Percentiles rank a stretch among this genome's conserved stretches.
phyloP scores from a whole-genome alignment of 2,329 filamentous ascomycete genomes.

The Drechslera avenae region DNA sequence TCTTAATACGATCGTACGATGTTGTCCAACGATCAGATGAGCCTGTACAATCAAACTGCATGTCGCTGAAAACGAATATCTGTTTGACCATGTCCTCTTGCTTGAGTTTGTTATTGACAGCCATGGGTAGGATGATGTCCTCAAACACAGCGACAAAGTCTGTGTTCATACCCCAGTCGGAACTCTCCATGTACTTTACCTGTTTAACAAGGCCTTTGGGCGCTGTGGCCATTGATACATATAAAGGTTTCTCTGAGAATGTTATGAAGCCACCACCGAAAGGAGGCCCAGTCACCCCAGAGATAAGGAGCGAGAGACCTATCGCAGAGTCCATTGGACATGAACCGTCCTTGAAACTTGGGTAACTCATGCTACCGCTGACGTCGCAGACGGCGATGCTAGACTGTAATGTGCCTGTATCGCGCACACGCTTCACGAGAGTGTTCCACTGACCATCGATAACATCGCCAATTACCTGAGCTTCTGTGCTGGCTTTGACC shows the following conservation, averaged over 20 bases:
- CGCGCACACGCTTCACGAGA: slow-evolving; percentile 62
- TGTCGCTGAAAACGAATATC: slow-evolving; percentile 65
- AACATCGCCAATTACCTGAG: slow-evolving; percentile 45
- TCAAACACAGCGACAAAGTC: slow-evolving; percentile 62
- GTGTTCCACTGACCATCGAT: slow-evolving; percentile 62
- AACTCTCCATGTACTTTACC: slow-evolving; percentile 35
- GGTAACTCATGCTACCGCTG: slow-evolving; percentile 57
- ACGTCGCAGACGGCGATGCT: slow-evolving; percentile 65
- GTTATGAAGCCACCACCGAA: slow-evolving; percentile 63
- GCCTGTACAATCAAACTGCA: slow-evolving; percentile 60
- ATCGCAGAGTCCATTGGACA: slow-evolving; percentile 60
- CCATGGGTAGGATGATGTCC: slow-evolving; percentile 60
- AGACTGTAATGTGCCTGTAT: slow-evolving; percentile 59
- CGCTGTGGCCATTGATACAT: slow-evolving; percentile 48
- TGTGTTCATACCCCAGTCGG: slow-evolving; percentile 54
- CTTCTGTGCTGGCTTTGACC: slow-evolving; percentile 15
- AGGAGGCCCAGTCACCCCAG: slow-evolving; percentile 59
- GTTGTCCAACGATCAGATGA: slow-evolving; percentile 47
- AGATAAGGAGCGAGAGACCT: slow-evolving; percentile 61
- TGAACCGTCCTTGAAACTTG: slow-evolving; percentile 54
- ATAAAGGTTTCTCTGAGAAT: slow-evolving; percentile 52
- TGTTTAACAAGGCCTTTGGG: slow-evolving; percentile 52
- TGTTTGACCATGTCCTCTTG: slow-evolving; percentile 66
- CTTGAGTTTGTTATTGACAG: slow-evolving; percentile 55
- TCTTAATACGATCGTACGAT: slow-evolving; percentile 58